Evolutionary conservation across 768 basidiomycete species (phyloP), one percentile per base, ranked within the genome.

Genomic region (Mycena latifolia): DNA sequence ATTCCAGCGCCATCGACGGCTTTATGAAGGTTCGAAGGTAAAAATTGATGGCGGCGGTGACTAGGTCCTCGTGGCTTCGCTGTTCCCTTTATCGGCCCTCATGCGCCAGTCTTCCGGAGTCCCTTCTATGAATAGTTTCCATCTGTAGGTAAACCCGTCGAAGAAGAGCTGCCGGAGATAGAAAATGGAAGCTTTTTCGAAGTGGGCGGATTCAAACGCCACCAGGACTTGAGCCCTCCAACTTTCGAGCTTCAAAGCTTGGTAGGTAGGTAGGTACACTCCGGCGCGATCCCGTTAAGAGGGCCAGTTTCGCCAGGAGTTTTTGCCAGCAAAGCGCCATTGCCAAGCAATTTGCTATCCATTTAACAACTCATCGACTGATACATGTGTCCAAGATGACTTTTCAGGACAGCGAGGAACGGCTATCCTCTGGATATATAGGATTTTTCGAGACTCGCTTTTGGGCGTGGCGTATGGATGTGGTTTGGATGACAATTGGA

Each of bases 101-200:
- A n/a, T n/a, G n/a, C n/a, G n/a, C n/a, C n/a, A n/a, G n/a, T n/a
- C n/a, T n/a, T 50, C 55, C 61, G 8, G 47, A 41, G 41, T 17
- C 20, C 33, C 22, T 63, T 63, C 62, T 28, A 55, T 63, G 50
- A 15, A 35, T 47, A 35, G 45, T 37, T 59, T 60, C 46, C 58
- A 41, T 60, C 37, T 28, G 14, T n/a, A 62, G 41, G 43, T 54
- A 52, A 61, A 20, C 28, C 25, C 46, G 55, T 56, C 31, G 24
- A n/a, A 25, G 2, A 53, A 53, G 35, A 25, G 6, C n/a, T n/a
- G 14, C 41, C 41, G 9, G 15, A 37, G 37, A 10, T n/a, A n/a
- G n/a, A 15, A 22, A 9, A 47, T 47, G 12, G 46, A 27, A 25
- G 27, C 3, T 27, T 5, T 50, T 28, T 50, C 48, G 48, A 50